Percentiles rank a stretch among this genome's conserved stretches.
Conservation (phyloP, 257 asterid species). For the Solanum arcanum region DNA sequence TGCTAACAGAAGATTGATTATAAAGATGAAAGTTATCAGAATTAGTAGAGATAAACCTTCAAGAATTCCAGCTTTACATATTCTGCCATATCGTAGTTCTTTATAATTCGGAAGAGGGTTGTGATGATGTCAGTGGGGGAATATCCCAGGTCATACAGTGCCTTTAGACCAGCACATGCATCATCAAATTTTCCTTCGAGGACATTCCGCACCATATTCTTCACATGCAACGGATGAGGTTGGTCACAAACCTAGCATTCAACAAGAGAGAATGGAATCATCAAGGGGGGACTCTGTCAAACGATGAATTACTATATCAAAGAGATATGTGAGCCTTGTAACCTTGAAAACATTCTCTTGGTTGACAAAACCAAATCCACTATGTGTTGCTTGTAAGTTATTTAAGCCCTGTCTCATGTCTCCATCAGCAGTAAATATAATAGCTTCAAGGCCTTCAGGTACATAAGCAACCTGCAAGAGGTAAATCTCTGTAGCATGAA, state of each 20-base stretch:
- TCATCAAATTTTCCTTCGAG: constrained; percentile 88
- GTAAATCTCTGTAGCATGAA: neutral
- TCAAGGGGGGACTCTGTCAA: neutral
- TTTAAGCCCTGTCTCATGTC: constrained; percentile 98
- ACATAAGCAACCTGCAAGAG: constrained; percentile 68
- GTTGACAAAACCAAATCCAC: constrained; percentile 94
- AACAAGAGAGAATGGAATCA: neutral
- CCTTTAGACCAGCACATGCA: constrained; percentile 84
- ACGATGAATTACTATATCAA: neutral
- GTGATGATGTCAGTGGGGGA: constrained; percentile 98
- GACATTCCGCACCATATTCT: constrained; percentile 79
- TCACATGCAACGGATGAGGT: constrained; percentile 96
- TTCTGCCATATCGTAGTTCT: constrained; percentile 92
- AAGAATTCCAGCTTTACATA: constrained; percentile 82
- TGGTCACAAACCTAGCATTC: constrained; percentile 82
- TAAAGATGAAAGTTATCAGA: neutral
- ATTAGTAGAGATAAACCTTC: constrained; percentile 40
- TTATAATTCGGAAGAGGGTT: constrained; percentile 81
- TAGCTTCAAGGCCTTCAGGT: constrained; percentile 97
- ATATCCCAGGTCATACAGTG: constrained; percentile 86
- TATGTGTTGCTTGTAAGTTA: constrained; percentile 91
- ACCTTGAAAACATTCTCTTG: constrained; percentile 99
- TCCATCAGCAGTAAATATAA: constrained; percentile 97
- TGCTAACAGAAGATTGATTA: neutral
- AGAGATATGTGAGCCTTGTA: neutral